Evolutionary conservation across 2,329 filamentous ascomycete genomes (phyloP), one percentile per base, ranked within the genome.

Genomic region (Aureobasidium sp.): DNA sequence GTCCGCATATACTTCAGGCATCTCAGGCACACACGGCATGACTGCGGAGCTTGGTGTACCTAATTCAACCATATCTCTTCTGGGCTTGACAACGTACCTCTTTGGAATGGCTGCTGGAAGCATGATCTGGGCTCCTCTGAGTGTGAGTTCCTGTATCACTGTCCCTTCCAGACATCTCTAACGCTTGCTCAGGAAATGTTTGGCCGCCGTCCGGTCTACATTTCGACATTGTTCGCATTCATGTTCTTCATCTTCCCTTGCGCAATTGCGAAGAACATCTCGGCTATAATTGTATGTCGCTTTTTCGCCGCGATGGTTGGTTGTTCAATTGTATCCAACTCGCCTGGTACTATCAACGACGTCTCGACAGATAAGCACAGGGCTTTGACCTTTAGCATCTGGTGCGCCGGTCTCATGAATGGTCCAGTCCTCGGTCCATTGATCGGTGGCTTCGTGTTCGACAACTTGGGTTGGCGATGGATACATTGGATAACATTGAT

Each of bases 321-420:
- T 20, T 51, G 46, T 15, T 51, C 57, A 20, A 27, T 52, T 12
- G 46, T 61, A 12, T 61, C 59, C 1, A 94, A 92, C 70, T 84
- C 87, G 1, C 89, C 90, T 0, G 91, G 90, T 2, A 89, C 86
- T 6, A 82, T 95, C 10, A 84, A 88, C 24, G 91, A 96, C 71
- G 85, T 95, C 55, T 85, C 88, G 17, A 80, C 80, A 15, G 88
- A 92, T 43, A 85, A 93, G 48, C 85, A 87, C 67, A 85, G 91
- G 13, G 89, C 89, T 4, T 76, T 92, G 15, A 86, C 86, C 55
- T 88, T 95, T 74, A 89, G 86, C 5, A 78, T 93, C 36, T 95
- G 89, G 84, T 84, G 82, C 64, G 83, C 94, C 59, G 90, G 89
- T 0, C 89, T 90, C 0, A 81, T 94, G 70, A 94, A 94, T 70